Base-by-base conservation (phyloP, 2,329 filamentous ascomycete species). In the Fusarium brevicatenulatum region DNA sequence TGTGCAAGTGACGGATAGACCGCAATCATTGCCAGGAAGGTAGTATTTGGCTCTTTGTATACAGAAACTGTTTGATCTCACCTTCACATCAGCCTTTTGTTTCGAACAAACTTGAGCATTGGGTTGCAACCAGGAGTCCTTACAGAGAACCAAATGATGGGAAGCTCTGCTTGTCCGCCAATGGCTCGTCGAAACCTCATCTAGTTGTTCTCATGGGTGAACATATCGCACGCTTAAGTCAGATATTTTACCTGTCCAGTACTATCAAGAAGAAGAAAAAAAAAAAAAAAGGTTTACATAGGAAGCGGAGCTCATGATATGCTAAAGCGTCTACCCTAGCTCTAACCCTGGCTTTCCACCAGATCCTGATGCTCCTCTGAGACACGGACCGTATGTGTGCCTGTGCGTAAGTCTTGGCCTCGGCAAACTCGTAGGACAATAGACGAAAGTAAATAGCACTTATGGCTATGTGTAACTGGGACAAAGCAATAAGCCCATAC, bases 311-410 rank as follows among this genome's bases (percentile, higher is more conserved):
- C 32, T 57, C 21, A 40, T 57, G 21, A 44, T 50, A 52, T 62
- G 32, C 32, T 44, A 36, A 56, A 36, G 50, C 19, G 32, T 37
- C 30, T 32, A 39, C 56, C 56, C 47, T 40, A 34, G 44, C 59
- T 56, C n/a, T 52, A 18, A 36, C 49, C 49, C 30, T 36, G 49
- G 30, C 49, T 52, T 36, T 47, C 47, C 36, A 44, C 46, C 42
- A 54, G 47, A 57, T 55, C 53, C 66, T 40, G 28, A 49, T 44
- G 37, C 47, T 52, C 42, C 47, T 57, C 55, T 62, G 49, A 67
- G 52, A 65, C 63, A 63, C 70, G 70, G 66, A 61, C 56, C 59
- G 55, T 63, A 63, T 37, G 37, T 64, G 39, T 54, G 61, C 54
- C 56, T 50, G 44, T 50, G 40, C 57, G 43, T 60, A 43, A 46